phyloP scores from a whole-genome alignment of 2,329 filamentous ascomycete genomes.

The Alternaria rosae region DNA sequence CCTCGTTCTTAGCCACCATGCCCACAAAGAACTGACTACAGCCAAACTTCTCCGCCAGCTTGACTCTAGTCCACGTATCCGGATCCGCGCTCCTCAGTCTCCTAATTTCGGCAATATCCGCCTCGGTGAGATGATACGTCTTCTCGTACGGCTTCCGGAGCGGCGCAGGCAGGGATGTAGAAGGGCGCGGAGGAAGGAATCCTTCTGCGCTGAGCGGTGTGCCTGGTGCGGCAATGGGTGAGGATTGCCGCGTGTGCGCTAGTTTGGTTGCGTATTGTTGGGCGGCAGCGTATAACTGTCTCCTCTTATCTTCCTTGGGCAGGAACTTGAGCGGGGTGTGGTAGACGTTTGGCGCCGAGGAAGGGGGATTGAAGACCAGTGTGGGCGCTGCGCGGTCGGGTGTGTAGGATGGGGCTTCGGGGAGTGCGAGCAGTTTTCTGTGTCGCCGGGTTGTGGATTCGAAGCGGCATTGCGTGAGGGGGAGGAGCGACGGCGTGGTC shows the following conservation, averaged over 20 bases:
- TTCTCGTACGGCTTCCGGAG: slow-evolving; percentile 62
- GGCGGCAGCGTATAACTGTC: slow-evolving; percentile 54
- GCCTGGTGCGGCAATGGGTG: slow-evolving; percentile 37
- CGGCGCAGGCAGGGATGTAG: slow-evolving; percentile 54
- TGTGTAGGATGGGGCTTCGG: slow-evolving; percentile 55
- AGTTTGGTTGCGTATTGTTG: slow-evolving; percentile 29
- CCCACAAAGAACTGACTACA: slow-evolving; percentile 70
- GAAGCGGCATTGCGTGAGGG: slow-evolving; percentile 47
- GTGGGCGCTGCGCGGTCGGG: slow-evolving; percentile 36
- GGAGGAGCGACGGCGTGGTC: slow-evolving; percentile 29
- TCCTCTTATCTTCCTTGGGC: slow-evolving; percentile 64
- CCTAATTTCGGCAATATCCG: slow-evolving; percentile 67
- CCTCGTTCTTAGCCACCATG: slow-evolving; percentile 60
- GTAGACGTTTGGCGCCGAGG: slow-evolving; percentile 67
- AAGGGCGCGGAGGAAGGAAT: slow-evolving; percentile 33
- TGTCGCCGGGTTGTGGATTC: slow-evolving; percentile 57
- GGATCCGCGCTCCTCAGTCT: slow-evolving; percentile 63
- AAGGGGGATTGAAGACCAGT: slow-evolving; percentile 69
- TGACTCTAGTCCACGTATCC: slow-evolving; percentile 64
- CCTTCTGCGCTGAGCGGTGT: slow-evolving; percentile 32
- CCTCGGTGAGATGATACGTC: slow-evolving; percentile 66
- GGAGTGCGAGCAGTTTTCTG: slow-evolving; percentile 56
- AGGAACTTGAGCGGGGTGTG: slow-evolving; percentile 72
- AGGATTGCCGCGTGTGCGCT: slow-evolving; percentile 30
- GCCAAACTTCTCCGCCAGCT: slow-evolving; percentile 68